Conservation (phyloP, 1,284 basidiomycete species). For the Rhodotorula sp. region DNA sequence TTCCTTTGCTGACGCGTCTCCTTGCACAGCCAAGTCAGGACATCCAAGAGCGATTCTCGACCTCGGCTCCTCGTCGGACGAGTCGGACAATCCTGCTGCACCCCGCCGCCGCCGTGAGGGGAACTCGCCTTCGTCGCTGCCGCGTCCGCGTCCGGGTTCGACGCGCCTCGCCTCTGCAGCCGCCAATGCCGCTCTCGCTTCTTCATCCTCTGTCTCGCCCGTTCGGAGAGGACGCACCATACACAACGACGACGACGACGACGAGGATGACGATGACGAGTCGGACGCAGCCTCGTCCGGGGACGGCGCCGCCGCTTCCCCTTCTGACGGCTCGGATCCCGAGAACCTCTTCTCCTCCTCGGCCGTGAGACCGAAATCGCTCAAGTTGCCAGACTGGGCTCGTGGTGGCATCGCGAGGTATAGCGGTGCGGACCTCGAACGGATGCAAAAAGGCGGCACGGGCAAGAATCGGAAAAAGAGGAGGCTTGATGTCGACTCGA, state of each 20-base stretch:
- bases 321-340: neutral
- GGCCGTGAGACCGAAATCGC: neutral
- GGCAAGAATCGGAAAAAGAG: constrained; percentile 5
- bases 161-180: no score
- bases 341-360: neutral
- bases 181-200: no score
- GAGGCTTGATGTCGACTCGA: neutral
- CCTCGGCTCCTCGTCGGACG: constrained; percentile 16
- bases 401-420: neutral
- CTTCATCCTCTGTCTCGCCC: neutral
- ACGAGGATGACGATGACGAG: neutral
- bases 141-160: no score
- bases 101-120: no score
- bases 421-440: constrained; percentile 14
- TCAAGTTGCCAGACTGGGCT: constrained; percentile 15
- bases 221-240: no score
- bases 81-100: constrained; percentile 15
- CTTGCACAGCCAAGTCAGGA: neutral
- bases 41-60: no score
- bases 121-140: no score
- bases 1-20: neutral
- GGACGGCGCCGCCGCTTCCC: neutral
- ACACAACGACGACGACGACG: no score
- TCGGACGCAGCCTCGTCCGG: neutral
- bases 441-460: neutral